phyloP scores from a whole-genome alignment of 371 early-diverging fungal genomes.

The Mucor irregularis region DNA sequence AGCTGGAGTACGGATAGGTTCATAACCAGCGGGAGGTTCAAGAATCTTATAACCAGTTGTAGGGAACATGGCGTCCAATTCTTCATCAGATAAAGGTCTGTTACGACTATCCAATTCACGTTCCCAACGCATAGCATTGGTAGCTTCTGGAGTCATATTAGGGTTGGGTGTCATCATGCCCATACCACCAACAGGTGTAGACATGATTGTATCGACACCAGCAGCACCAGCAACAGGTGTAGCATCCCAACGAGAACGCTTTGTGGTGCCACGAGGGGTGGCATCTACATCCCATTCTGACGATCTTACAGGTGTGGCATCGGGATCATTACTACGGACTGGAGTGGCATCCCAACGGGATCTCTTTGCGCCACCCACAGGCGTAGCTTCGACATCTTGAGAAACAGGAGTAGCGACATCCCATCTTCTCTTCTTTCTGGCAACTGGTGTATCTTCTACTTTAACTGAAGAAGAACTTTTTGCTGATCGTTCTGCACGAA shows the following conservation, averaged over 20 bases:
- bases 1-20: constrained; percentile 94
- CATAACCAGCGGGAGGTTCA: constrained; percentile 87
- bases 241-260: constrained; percentile 83
- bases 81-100: constrained; percentile 85
- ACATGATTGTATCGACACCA: constrained; percentile 33
- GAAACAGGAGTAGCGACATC: constrained; percentile 79
- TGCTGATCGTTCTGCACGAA: too few relatives aligned
- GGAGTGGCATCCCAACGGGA: constrained; percentile 90
- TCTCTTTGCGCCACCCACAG: constrained; percentile 48
- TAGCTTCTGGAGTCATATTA: constrained; percentile 79
- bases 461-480: too few relatives aligned
- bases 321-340: constrained; percentile 46
- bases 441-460: constrained; percentile 35
- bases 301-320: constrained; percentile 24
- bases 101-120: constrained; percentile 88
- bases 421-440: constrained; percentile 80
- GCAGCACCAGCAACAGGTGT: constrained; percentile 66
- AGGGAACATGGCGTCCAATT: constrained; percentile 93
- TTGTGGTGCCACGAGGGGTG: constrained; percentile 57
- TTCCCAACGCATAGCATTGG: constrained; percentile 77
- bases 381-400: constrained; percentile 68
- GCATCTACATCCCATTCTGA: constrained; percentile 59
- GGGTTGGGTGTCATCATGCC: constrained; percentile 82
- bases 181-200: constrained; percentile 77
- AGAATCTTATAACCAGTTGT: constrained; percentile 88